Percentiles rank a stretch among this genome's conserved stretches.
phyloP scores from a whole-genome alignment of 2,329 filamentous ascomycete genomes.

The Cephalotrichum gorgonifer region DNA sequence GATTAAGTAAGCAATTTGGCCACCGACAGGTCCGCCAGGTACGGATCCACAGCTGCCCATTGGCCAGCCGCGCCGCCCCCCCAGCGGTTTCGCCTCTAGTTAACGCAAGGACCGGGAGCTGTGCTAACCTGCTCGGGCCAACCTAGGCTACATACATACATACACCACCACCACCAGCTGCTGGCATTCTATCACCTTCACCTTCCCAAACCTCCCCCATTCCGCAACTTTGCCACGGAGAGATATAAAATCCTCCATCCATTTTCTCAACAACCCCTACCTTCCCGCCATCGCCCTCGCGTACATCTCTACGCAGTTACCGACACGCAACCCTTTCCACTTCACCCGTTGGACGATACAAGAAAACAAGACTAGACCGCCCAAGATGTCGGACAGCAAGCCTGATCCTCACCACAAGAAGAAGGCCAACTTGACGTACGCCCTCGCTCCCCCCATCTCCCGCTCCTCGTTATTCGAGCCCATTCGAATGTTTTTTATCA shows the following conservation, averaged over 20 bases:
- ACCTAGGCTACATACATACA: no score
- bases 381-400: slow-evolving; percentile 57
- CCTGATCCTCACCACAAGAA: slow-evolving; percentile 64
- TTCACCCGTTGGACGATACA: no score
- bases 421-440: slow-evolving; percentile 77
- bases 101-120: slow-evolving; percentile 1
- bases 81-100: slow-evolving; percentile 3
- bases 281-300: background rate
- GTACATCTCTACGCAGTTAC: background rate
- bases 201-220: background rate
- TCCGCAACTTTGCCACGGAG: background rate
- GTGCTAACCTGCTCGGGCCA: background rate
- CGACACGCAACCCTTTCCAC: background rate
- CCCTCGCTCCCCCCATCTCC: slow-evolving; percentile 7
- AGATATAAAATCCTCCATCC: slow-evolving; percentile 4
- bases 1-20: background rate
- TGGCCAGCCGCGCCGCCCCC: slow-evolving; percentile 3
- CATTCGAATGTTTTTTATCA: slow-evolving; percentile 2
- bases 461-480: background rate
- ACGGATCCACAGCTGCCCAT: background rate
- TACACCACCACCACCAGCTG: background rate
- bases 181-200: background rate
- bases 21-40: background rate
- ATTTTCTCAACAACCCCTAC: background rate
- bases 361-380: background rate